phyloP scores from a whole-genome alignment of 257 asterid genomes.

The Nemophila menziesii region DNA sequence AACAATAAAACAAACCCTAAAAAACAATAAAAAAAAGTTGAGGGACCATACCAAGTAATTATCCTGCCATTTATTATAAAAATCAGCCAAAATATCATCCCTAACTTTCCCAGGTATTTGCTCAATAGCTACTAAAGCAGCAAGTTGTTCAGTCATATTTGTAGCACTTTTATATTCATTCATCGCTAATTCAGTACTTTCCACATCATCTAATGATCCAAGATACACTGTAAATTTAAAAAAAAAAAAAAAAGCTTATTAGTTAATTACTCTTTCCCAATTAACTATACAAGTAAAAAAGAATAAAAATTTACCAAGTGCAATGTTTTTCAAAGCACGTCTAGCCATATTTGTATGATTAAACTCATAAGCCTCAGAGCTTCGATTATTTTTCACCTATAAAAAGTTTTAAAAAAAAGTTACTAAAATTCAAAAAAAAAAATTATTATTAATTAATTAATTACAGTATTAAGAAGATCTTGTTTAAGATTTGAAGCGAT shows the following conservation, averaged over 20 bases:
- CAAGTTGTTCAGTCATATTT: slow-evolving; percentile 86
- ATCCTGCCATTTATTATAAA: slow-evolving; percentile 76
- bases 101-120: slow-evolving; percentile 63
- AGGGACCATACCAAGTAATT: slow-evolving; percentile 61
- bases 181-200: slow-evolving; percentile 50
- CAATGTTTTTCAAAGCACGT: slow-evolving; percentile 62
- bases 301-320: slow-evolving; percentile 35
- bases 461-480: slow-evolving; percentile 50
- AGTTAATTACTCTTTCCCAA: too few relatives aligned
- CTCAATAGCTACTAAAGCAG: slow-evolving; percentile 72
- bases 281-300: slow-evolving; percentile 4
- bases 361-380: slow-evolving; percentile 50
- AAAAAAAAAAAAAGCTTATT: slow-evolving; percentile 1
- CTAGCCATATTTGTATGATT: slow-evolving; percentile 62
- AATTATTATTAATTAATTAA: neutral
- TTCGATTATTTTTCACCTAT: slow-evolving; percentile 44
- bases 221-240: slow-evolving; percentile 60
- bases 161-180: slow-evolving; percentile 69
- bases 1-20: neutral
- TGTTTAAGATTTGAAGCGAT: slow-evolving; percentile 58
- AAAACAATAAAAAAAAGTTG: neutral
- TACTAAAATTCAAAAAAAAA: neutral
- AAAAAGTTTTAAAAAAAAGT: neutral
- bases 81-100: slow-evolving; percentile 73
- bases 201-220: slow-evolving; percentile 51